Conservation (phyloP, 805 yeast genomes). For the Metschnikowia continentalis region DNA sequence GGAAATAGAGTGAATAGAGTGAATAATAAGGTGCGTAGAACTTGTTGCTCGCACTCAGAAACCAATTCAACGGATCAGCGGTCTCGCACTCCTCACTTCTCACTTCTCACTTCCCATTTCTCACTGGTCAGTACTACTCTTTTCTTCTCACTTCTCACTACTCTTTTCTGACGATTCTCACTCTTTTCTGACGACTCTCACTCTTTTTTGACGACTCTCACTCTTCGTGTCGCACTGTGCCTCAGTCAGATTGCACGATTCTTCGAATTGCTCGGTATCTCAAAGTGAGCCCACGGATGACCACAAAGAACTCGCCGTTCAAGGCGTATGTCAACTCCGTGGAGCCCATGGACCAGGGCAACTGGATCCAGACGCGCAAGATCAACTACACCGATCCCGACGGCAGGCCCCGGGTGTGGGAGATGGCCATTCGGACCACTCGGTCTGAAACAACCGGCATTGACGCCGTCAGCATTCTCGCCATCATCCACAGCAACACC, state of each 20-base stretch:
- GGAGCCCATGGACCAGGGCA: constrained; percentile 35
- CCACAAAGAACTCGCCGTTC: constrained; percentile 28
- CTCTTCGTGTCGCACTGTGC: not conserved
- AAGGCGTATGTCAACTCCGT: constrained; percentile 29
- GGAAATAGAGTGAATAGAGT: no score
- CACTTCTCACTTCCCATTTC: no score
- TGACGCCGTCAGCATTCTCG: constrained; percentile 91
- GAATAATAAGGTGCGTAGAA: no score
- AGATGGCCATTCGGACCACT: constrained; percentile 79
- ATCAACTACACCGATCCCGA: constrained; percentile 69
- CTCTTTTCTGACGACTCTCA: no score
- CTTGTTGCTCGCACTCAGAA: no score
- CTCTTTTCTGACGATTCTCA: no score
- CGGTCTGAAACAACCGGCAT: constrained; percentile 53
- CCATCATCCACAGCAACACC: constrained; percentile 45
- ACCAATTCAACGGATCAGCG: no score
- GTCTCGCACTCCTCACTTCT: no score
- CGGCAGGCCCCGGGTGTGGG: constrained; percentile 77
- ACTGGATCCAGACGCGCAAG: constrained; percentile 54
- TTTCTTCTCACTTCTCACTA: no score
- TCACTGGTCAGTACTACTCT: no score
- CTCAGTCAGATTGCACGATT: not conserved
- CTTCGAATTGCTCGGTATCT: not conserved
- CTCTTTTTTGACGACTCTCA: no score
- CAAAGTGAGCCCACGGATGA: no score